Evolutionary conservation across 805 yeast species (phyloP).

Genomic region (Metschnikowia gelsemii): DNA sequence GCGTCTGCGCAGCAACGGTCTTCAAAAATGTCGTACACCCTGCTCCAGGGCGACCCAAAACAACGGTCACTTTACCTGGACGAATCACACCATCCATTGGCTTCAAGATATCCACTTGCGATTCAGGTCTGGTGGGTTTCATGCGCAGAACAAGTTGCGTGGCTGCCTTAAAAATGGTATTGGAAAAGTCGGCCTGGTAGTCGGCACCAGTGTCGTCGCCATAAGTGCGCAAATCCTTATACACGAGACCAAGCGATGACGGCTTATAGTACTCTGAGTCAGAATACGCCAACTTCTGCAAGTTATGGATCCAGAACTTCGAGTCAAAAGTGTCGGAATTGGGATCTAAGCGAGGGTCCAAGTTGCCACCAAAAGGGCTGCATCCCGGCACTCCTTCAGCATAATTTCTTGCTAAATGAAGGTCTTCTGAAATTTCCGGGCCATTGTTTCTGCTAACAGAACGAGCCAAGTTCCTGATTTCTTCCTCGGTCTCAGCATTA

Average conservation of each 20-base stretch:
- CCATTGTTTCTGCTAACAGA: conserved; percentile 21
- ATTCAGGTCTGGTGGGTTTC: conserved; percentile 21
- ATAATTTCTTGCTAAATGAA: conserved; percentile 26
- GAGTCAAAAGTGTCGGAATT: conserved; percentile 53
- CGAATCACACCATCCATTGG: conserved; percentile 63
- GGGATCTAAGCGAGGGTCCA: conserved; percentile 47
- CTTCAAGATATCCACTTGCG: conserved; percentile 48
- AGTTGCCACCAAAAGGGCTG: conserved; percentile 9
- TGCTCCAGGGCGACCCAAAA: conserved; percentile 77
- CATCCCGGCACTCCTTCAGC: conserved; percentile 29
- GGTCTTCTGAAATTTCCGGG: conserved; percentile 23
- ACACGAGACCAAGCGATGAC: conserved; percentile 55
- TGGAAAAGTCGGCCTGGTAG: conserved; percentile 57
- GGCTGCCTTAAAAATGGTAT: conserved; percentile 22
- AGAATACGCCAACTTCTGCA: conserved; percentile 48
- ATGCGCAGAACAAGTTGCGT: conserved; percentile 18
- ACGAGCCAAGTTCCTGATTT: conserved; percentile 43
- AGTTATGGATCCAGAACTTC: conserved; percentile 63
- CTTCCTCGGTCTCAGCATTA: conserved; percentile 30
- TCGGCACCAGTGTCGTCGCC: conserved; percentile 68
- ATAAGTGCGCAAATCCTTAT: conserved; percentile 54
- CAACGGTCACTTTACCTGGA: conserved; percentile 66
- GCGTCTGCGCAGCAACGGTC: conserved; percentile 60
- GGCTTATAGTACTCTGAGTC: conserved; percentile 66
- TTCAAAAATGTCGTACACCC: conserved; percentile 69